Conservation (phyloP, 208 protist species). For the Strigomonas oncopelti region DNA sequence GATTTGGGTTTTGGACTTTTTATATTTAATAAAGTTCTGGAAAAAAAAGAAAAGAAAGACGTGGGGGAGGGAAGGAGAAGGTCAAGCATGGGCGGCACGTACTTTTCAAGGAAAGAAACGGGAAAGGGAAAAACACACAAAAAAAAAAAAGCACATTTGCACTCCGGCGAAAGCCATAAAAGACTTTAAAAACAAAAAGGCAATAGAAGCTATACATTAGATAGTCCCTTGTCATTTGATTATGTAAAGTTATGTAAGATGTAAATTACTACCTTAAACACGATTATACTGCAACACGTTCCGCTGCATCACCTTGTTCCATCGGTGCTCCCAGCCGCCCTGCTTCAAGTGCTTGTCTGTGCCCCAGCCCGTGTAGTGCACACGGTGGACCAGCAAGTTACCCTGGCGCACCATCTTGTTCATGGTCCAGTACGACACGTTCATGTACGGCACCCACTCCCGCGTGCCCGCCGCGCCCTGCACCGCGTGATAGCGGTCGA, state of each 20-base stretch:
- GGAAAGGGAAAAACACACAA: slow-evolving; percentile 11
- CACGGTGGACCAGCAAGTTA: slow-evolving; percentile 84
- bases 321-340: slow-evolving; percentile 86
- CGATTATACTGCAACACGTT: slow-evolving; percentile 86
- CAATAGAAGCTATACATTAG: neutral
- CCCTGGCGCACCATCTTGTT: slow-evolving; percentile 86
- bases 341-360: slow-evolving; percentile 74
- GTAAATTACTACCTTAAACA: slow-evolving; percentile 27
- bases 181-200: neutral
- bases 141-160: neutral
- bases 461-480: slow-evolving; percentile 75
- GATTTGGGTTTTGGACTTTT: neutral
- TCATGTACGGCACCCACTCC: slow-evolving; percentile 87
- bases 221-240: neutral
- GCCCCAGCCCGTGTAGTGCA: slow-evolving; percentile 83
- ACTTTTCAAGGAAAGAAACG: neutral
- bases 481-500: slow-evolving; percentile 79
- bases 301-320: slow-evolving; percentile 89
- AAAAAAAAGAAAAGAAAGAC: neutral
- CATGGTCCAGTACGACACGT: slow-evolving; percentile 88
- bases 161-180: neutral
- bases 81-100: neutral
- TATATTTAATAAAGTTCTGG: neutral
- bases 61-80: neutral
- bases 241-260: neutral